Conservation (phyloP, 2,329 filamentous ascomycete species). For the Beauveria varroae region DNA sequence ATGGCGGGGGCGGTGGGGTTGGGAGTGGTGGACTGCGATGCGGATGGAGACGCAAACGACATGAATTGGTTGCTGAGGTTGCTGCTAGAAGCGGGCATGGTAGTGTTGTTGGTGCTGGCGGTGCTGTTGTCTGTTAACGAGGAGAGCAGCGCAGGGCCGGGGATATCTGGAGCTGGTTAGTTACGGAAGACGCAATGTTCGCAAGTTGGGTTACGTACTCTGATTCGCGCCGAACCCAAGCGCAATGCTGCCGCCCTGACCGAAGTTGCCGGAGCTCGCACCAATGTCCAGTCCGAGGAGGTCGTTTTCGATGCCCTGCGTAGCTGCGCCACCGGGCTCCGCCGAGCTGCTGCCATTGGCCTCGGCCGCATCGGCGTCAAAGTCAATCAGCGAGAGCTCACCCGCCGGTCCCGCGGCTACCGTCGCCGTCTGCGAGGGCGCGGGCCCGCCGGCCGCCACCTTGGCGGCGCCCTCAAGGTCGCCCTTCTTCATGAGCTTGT, state of each 20-base stretch:
- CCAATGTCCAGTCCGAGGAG: slow-evolving; percentile 80
- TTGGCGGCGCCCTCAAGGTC: slow-evolving; percentile 77
- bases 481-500: slow-evolving; percentile 93
- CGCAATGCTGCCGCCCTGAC: slow-evolving; percentile 73
- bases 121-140: slow-evolving; percentile 55
- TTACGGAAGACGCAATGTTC: not conserved
- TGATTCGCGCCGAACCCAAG: slow-evolving; percentile 68
- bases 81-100: not conserved
- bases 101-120: slow-evolving; percentile 31
- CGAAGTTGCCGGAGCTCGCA: slow-evolving; percentile 51
- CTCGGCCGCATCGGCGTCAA: slow-evolving; percentile 59
- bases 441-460: slow-evolving; percentile 69
- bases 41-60: slow-evolving; percentile 44
- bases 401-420: slow-evolving; percentile 39
- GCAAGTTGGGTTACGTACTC: slow-evolving; percentile 40
- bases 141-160: slow-evolving; percentile 57
- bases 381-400: slow-evolving; percentile 90
- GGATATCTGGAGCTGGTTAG: slow-evolving; percentile 44
- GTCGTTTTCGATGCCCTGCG: slow-evolving; percentile 68
- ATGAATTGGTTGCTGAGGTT: slow-evolving; percentile 38
- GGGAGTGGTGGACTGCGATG: slow-evolving; percentile 46
- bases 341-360: slow-evolving; percentile 38
- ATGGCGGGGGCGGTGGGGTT: slow-evolving; percentile 40
- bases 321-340: slow-evolving; percentile 41
- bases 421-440: slow-evolving; percentile 48